A percentile compares a stretch with the other conserved stretches of the same genome.
Evolutionary conservation across 352 stramenopile species (phyloP).

Genomic region (Thraustotheca clavata): DNA sequence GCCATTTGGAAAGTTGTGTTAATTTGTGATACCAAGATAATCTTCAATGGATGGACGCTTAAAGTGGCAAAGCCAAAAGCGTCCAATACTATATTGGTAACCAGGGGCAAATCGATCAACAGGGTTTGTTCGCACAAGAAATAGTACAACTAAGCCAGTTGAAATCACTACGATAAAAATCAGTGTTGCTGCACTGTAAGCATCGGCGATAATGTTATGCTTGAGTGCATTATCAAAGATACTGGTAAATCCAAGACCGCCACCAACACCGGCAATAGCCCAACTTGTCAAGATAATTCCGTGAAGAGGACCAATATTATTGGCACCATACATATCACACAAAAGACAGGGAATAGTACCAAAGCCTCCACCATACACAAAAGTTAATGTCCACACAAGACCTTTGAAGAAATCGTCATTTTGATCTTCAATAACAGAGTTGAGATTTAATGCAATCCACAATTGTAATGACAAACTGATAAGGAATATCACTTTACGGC

Average conservation of each 20-base stretch:
- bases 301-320: conserved; percentile 25
- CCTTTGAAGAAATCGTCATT: conserved; percentile 48
- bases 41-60: too few species aligned
- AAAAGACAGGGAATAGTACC: conserved; percentile 24
- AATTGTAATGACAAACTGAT: conserved; percentile 49
- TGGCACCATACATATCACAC: conserved; percentile 24
- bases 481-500: conserved; percentile 43
- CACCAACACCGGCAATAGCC: conserved; percentile 64
- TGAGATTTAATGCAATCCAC: conserved; percentile 55
- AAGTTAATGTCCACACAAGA: conserved; percentile 54
- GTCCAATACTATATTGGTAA: conserved; percentile 57
- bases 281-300: conserved; percentile 48
- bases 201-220: conserved; percentile 31
- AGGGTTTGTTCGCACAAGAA: conserved; percentile 59
- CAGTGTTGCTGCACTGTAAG: conserved; percentile 48
- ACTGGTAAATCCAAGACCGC: conserved; percentile 70
- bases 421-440: conserved; percentile 42
- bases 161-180: conserved; percentile 57
- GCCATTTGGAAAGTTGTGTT: too few species aligned
- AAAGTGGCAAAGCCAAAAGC: too few species aligned
- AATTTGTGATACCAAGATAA: too few species aligned
- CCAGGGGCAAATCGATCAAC: conserved; percentile 50
- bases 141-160: conserved; percentile 43
- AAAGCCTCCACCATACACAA: conserved; percentile 25
- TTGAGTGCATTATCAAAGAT: too few species aligned